These are phyloP conservation scores for Phytophthora melonis DNA, from an alignment of 352 stramenopile genomes.

Conservation along the genomic window DNA sequence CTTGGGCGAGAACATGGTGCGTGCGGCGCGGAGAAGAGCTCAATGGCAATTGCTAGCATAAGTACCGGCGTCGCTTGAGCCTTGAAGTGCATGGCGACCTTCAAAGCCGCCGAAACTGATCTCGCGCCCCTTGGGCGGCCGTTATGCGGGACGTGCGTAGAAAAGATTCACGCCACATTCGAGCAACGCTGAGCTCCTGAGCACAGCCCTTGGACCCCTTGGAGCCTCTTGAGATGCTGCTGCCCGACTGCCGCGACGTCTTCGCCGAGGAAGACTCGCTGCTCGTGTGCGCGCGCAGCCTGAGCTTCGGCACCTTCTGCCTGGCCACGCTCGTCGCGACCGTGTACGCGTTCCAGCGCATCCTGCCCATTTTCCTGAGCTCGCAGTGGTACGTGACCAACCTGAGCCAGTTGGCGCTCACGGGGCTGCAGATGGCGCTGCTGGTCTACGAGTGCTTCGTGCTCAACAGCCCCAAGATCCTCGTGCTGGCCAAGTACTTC, in stretches of 20 bases:
- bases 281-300: conserved; percentile 68
- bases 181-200: background rate
- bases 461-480: conserved; percentile 62
- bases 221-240: conserved; percentile 30
- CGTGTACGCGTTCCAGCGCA: conserved; percentile 55
- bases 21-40: conserved; percentile 1
- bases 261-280: conserved; percentile 42
- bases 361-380: conserved; percentile 66
- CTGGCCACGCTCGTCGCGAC: conserved; percentile 57
- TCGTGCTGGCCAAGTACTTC: conserved; percentile 80
- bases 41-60: background rate
- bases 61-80: background rate
- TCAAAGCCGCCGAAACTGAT: conserved; percentile 5
- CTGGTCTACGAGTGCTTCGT: conserved; percentile 73
- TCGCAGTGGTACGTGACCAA: conserved; percentile 70
- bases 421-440: conserved; percentile 69
- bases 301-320: conserved; percentile 68
- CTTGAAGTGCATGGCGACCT: background rate
- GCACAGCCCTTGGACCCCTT: background rate
- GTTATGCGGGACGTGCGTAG: conserved; percentile 8
- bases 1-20: conserved; percentile 27
- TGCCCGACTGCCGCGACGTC: conserved; percentile 65
- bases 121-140: conserved; percentile 5
- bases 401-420: conserved; percentile 68
- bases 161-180: conserved; percentile 19